Conservation (phyloP, 2,329 filamentous ascomycete species). For the Claviceps capensis region DNA sequence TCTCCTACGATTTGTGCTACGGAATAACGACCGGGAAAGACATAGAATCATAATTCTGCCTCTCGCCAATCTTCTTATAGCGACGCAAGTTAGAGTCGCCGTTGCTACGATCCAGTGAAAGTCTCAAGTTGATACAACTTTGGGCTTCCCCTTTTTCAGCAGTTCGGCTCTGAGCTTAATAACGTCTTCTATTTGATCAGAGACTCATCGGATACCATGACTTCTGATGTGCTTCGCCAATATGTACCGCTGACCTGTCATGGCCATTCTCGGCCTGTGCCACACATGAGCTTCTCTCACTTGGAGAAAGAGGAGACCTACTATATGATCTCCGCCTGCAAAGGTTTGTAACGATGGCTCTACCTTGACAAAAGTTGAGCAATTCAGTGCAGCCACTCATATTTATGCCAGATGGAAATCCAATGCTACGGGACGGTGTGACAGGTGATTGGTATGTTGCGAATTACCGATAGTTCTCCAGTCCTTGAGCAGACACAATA, state of each 20-base stretch:
- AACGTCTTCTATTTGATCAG: background rate
- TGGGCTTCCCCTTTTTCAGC: background rate
- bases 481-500: background rate
- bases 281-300: constrained; percentile 80
- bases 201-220: constrained; percentile 13
- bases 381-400: constrained; percentile 7
- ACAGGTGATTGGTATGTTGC: constrained; percentile 73
- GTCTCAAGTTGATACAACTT: background rate
- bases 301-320: constrained; percentile 72
- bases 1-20: background rate
- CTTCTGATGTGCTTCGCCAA: constrained; percentile 29
- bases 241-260: constrained; percentile 89
- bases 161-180: background rate
- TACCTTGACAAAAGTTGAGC: constrained; percentile 7
- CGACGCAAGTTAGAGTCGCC: background rate
- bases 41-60: background rate
- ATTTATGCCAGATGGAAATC: constrained; percentile 65
- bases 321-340: constrained; percentile 88
- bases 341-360: constrained; percentile 39
- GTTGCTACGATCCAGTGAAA: background rate
- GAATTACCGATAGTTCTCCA: background rate
- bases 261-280: constrained; percentile 83
- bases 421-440: constrained; percentile 91
- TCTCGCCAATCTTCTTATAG: background rate
- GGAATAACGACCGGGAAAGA: background rate